Percentiles rank a stretch among this genome's conserved stretches.
Evolutionary conservation across 345 rosid genomes (phyloP).

Genomic region (Chamaenerion angustifolium): DNA sequence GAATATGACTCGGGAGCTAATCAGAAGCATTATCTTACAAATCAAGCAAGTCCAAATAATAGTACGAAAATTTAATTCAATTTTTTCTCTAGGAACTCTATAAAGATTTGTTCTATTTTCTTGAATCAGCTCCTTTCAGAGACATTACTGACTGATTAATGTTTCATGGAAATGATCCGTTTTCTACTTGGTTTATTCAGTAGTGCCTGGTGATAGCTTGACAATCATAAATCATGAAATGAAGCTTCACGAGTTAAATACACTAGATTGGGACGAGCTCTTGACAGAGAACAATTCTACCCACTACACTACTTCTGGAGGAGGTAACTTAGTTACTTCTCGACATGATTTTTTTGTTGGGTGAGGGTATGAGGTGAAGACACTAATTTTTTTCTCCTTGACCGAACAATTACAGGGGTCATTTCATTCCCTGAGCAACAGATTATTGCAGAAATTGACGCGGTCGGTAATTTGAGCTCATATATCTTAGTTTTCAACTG

Average conservation of each 20-base stretch:
- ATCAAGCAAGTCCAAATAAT: slow-evolving; percentile 8
- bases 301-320: slow-evolving; percentile 9
- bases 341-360: neutral
- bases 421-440: slow-evolving; percentile 25
- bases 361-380: neutral
- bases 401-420: slow-evolving; percentile 29
- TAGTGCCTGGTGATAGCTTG: slow-evolving; percentile 37
- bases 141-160: neutral
- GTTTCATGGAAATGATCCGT: neutral
- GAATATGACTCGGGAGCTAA: slow-evolving; percentile 48
- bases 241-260: slow-evolving; percentile 81
- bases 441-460: slow-evolving; percentile 16
- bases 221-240: slow-evolving; percentile 40
- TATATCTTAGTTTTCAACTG: slow-evolving; percentile 1
- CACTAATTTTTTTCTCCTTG: neutral
- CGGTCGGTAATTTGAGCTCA: slow-evolving; percentile 34
- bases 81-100: neutral
- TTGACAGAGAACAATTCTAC: slow-evolving; percentile 34
- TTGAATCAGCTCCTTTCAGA: neutral
- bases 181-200: slow-evolving; percentile 14
- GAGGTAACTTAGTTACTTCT: slow-evolving; percentile 26
- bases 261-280: slow-evolving; percentile 97
- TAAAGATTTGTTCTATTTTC: neutral
- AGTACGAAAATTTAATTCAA: neutral
- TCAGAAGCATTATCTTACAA: slow-evolving; percentile 21